Percentiles rank a stretch among this genome's conserved stretches.
phyloP scores from a whole-genome alignment of 2,329 filamentous ascomycete species.

The Cytospora mali region DNA sequence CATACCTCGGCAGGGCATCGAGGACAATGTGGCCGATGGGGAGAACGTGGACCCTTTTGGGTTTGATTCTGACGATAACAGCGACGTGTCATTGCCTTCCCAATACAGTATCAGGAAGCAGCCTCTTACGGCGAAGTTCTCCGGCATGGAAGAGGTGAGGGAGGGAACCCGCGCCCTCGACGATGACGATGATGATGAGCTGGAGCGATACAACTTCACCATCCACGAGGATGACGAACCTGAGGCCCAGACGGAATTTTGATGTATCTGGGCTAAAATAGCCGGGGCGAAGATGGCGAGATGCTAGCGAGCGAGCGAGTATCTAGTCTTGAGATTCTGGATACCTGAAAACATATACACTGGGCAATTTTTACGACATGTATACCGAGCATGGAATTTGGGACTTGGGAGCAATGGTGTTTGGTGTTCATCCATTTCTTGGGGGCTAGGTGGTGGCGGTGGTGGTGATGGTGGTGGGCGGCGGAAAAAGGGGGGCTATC shows the following conservation, averaged over 20 bases:
- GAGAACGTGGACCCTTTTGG: constrained; percentile 54
- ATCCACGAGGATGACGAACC: constrained; percentile 27
- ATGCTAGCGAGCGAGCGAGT: background rate
- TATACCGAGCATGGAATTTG: background rate
- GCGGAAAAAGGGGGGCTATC: background rate
- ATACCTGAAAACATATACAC: background rate
- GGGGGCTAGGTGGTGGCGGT: background rate
- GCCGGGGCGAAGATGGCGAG: background rate
- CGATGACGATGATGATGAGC: constrained; percentile 15
- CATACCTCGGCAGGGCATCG: constrained; percentile 59
- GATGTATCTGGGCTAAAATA: background rate
- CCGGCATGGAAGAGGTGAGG: constrained; percentile 24
- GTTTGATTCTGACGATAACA: constrained; percentile 34
- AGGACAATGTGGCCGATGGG: constrained; percentile 52
- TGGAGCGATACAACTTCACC: constrained; percentile 18
- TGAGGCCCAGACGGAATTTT: constrained; percentile 3
- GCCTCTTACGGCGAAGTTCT: constrained; percentile 41
- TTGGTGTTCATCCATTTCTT: constrained; percentile 5
- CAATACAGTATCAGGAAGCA: constrained; percentile 60
- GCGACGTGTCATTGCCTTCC: constrained; percentile 55
- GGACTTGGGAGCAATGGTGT: constrained; percentile 12
- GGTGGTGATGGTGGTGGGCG: no score
- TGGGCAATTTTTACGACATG: background rate
- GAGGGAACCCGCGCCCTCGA: constrained; percentile 26
- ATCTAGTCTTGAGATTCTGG: background rate